Percentiles rank a stretch among this genome's conserved stretches.
Evolutionary conservation across 2,329 filamentous ascomycete genomes (phyloP).

Genomic region (Sporothrix euskadiensis): DNA sequence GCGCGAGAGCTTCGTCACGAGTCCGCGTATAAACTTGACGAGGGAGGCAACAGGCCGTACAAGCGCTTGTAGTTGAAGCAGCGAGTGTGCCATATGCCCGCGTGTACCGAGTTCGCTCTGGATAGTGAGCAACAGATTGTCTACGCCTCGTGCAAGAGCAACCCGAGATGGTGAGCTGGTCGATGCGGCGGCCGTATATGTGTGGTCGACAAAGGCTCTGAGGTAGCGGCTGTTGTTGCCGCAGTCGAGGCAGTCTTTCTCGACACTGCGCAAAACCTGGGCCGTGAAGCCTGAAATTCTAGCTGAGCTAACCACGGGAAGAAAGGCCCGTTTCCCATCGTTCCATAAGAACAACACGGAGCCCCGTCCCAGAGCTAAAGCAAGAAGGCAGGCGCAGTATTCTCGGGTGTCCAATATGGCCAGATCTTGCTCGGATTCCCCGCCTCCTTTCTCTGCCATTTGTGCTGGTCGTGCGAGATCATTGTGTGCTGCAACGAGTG

Average conservation of each 20-base stretch:
- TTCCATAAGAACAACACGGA: slow-evolving; percentile 71
- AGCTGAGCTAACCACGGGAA: slow-evolving; percentile 48
- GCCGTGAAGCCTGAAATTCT: slow-evolving; percentile 60
- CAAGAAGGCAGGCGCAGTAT: slow-evolving; percentile 61
- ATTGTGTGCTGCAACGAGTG: slow-evolving; percentile 50
- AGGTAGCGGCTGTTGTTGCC: slow-evolving; percentile 48
- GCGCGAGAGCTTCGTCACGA: slow-evolving; percentile 51
- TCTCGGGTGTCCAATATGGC: slow-evolving; percentile 50
- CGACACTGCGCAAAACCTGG: slow-evolving; percentile 49
- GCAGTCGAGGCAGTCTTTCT: slow-evolving; percentile 50
- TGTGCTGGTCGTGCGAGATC: slow-evolving; percentile 42
- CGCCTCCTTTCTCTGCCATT: not conserved
- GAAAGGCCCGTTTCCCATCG: slow-evolving; percentile 53
- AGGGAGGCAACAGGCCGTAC: slow-evolving; percentile 51
- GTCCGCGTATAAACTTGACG: slow-evolving; percentile 52
- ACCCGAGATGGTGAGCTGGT: slow-evolving; percentile 50
- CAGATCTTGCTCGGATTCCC: not conserved
- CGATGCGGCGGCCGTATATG: slow-evolving; percentile 38
- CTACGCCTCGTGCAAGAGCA: slow-evolving; percentile 54
- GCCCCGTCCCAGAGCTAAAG: slow-evolving; percentile 68
- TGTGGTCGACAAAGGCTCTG: slow-evolving; percentile 30
- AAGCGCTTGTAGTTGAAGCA: slow-evolving; percentile 55
- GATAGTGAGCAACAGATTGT: slow-evolving; percentile 50
- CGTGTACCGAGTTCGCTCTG: slow-evolving; percentile 52
- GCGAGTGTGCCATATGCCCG: slow-evolving; percentile 47